Conservation (phyloP, 2,329 filamentous ascomycete species). For the Basipetospora chlamydospora region DNA sequence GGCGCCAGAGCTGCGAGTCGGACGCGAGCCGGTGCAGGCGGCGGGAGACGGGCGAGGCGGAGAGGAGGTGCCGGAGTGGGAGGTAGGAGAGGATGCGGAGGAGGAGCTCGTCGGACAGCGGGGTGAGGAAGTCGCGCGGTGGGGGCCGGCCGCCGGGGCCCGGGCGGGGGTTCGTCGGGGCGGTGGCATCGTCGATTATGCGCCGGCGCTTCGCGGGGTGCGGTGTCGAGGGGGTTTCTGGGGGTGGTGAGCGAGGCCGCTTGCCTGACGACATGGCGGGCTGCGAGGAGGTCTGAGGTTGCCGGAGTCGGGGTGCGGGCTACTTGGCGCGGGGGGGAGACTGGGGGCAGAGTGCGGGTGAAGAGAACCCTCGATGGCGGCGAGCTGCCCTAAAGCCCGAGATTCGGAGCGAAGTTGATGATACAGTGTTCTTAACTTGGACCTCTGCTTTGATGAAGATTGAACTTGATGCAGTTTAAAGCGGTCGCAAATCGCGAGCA, state of each 20-base stretch:
- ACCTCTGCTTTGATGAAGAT: too few relatives aligned
- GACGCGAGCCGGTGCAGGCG: slow-evolving; percentile 58
- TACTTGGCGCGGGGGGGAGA: too few relatives aligned
- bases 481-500: too few relatives aligned
- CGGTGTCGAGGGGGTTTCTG: not conserved
- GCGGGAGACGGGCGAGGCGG: slow-evolving; percentile 50
- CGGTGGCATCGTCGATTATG: not conserved
- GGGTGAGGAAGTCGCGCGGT: slow-evolving; percentile 46
- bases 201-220: slow-evolving; percentile 1
- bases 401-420: too few relatives aligned
- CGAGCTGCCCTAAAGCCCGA: too few relatives aligned
- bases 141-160: not conserved
- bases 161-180: too few relatives aligned
- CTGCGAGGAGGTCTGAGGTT: too few relatives aligned
- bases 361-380: too few relatives aligned
- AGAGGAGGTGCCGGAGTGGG: slow-evolving; percentile 52
- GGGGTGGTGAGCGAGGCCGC: not conserved
- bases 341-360: too few relatives aligned
- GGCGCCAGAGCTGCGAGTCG: slow-evolving; percentile 85
- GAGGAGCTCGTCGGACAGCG: slow-evolving; percentile 74
- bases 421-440: too few relatives aligned
- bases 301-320: too few relatives aligned
- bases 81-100: slow-evolving; percentile 71
- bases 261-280: not conserved
- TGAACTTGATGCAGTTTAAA: too few relatives aligned